Base-by-base conservation (phyloP, 148 eudicot genomes). In the Cornus suecica region DNA sequence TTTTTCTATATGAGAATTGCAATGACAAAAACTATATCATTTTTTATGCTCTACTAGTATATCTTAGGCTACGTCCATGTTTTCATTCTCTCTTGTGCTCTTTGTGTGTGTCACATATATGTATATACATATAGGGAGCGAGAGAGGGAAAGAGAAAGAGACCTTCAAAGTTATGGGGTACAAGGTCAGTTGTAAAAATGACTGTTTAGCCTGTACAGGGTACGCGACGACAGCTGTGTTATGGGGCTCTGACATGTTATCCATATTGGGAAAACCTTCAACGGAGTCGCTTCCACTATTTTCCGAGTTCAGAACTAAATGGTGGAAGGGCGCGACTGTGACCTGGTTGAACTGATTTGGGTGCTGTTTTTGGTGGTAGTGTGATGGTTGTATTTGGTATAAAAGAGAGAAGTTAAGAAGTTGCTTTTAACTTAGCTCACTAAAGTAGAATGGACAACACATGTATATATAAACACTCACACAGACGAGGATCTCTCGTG, bases 141-240 rank as follows among this genome's bases (percentile, higher is more conserved):
- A 60, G 48, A 16, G 41, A 73, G 78, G 68, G 71, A 45, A 67
- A 51, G 69, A 64, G 29, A 56, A 15, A 45, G 32, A 61, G 60
- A 94, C 98, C 98, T 94, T 94, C 26, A 94, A 76, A 65, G 88
- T 82, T 79, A 90, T 86, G 68, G 93, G 88, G 77, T 79, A 78
- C 64, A 84, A 60, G 52, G 83, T 18, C 34, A 48, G 74, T 28
- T 85, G 87, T 29, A 83, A 69, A 71, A 81, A 73, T 42, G 85
- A 80, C 73, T 60, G 73, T 65, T 68, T 78, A 74, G 76, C 8
- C 77, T 76, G 82, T 14, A 78, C 76, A 30, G 86, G 83, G 77
- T 76, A 81, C 62, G 84, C 81, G 22, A 80, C 66, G 76, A 76
- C 76, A 64, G 86, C 52, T 9, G 68, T 67, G 70, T 82, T 74